Conservation (phyloP, 1,139 yeast species). For the Yamadazyma diddensiae region DNA sequence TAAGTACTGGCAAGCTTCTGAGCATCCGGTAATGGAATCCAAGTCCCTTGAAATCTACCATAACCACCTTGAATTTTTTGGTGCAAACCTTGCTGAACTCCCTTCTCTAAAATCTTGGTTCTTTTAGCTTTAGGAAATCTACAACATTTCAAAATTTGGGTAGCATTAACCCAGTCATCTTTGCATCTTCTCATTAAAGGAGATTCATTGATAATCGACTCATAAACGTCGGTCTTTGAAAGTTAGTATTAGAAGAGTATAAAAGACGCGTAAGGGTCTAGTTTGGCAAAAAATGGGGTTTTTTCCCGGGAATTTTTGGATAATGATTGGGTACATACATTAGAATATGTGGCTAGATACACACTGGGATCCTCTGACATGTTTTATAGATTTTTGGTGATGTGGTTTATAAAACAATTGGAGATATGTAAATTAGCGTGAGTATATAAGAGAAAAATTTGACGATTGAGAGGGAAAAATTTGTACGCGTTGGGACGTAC, state of each 20-base stretch:
- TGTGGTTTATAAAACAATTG: constrained; percentile 1
- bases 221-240: constrained; percentile 67
- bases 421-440: constrained; percentile 1
- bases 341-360: constrained; percentile 27
- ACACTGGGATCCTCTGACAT: constrained; percentile 22
- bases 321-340: constrained; percentile 18
- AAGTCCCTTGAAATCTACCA: constrained; percentile 96
- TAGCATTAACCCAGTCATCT: constrained; percentile 98
- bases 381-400: constrained; percentile 1
- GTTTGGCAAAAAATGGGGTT: background rate
- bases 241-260: constrained; percentile 14
- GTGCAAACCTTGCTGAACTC: constrained; percentile 81
- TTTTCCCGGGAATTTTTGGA: background rate
- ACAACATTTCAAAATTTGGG: constrained; percentile 92
- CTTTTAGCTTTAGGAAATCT: constrained; percentile 93
- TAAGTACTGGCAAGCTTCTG: constrained; percentile 51
- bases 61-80: constrained; percentile 97
- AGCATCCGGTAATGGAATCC: constrained; percentile 80
- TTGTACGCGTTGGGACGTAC: constrained; percentile 7
- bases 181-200: constrained; percentile 90
- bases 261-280: constrained; percentile 3
- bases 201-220: constrained; percentile 73
- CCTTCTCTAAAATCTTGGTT: constrained; percentile 87
- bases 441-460: constrained; percentile 3
- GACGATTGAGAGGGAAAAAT: constrained; percentile 13